Evolutionary conservation across 371 early-diverging fungal genomes (phyloP).

Genomic region (Saksenaea vasiformis): DNA sequence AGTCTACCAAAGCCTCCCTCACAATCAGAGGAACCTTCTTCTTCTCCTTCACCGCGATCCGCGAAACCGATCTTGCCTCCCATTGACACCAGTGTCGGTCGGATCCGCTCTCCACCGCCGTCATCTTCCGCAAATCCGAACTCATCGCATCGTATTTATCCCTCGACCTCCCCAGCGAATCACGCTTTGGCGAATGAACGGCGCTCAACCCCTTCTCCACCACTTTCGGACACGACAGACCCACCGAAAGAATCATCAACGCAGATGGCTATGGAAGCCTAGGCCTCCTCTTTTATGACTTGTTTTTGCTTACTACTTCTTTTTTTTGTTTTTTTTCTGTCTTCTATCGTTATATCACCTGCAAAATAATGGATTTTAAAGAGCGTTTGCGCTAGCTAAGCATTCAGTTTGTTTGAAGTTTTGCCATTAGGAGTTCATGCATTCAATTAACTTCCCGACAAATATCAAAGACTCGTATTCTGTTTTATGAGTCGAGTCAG

Average conservation of each 20-base stretch:
- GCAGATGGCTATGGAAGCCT: constrained; percentile 2
- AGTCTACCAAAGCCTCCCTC: constrained; percentile 14
- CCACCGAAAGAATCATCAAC: background rate
- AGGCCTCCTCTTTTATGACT: background rate
- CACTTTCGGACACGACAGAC: background rate
- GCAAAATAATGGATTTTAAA: no score
- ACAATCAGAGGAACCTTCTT: background rate
- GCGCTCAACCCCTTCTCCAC: background rate
- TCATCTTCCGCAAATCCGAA: background rate
- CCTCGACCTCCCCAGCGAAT: background rate
- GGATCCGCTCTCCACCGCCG: constrained; percentile 8
- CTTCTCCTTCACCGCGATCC: constrained; percentile 32
- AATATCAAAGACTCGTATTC: no score
- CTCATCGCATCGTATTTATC: background rate
- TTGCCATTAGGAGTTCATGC: no score
- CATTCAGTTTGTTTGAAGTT: no score
- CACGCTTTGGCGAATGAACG: constrained; percentile 1
- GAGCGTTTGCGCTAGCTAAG: no score
- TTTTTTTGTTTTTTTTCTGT: background rate
- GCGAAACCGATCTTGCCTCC: constrained; percentile 40
- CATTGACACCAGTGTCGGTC: constrained; percentile 39
- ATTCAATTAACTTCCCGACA: no score
- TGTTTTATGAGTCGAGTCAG: no score
- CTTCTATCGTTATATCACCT: background rate
- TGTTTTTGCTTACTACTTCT: background rate